phyloP scores from a whole-genome alignment of 768 basidiomycete genomes.

The Coprinopsis strossmayeri region DNA sequence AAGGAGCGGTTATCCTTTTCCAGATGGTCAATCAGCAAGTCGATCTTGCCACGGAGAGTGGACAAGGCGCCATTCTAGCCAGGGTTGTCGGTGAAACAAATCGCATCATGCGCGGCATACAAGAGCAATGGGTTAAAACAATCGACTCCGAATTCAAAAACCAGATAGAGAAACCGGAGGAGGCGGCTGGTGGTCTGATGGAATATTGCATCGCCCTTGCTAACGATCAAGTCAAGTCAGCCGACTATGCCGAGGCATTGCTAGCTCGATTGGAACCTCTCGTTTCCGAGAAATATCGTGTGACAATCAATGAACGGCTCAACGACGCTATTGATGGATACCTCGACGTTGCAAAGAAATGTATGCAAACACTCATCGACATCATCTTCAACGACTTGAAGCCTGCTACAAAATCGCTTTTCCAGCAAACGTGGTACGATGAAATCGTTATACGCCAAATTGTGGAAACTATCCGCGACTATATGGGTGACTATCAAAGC shows the following conservation, averaged over 20 bases:
- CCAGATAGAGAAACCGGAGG: slow-evolving; percentile 83
- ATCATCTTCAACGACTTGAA: slow-evolving; percentile 94
- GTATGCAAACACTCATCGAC: slow-evolving; percentile 89
- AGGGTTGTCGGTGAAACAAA: slow-evolving; percentile 84
- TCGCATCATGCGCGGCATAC: slow-evolving; percentile 83
- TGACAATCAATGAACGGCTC: slow-evolving; percentile 73
- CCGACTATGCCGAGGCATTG: slow-evolving; percentile 87
- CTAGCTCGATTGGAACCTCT: slow-evolving; percentile 82
- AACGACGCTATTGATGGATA: slow-evolving; percentile 98
- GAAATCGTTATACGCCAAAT: slow-evolving; percentile 84
- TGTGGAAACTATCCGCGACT: slow-evolving; percentile 92
- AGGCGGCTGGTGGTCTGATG: slow-evolving; percentile 80
- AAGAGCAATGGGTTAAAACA: slow-evolving; percentile 81
- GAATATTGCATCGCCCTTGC: slow-evolving; percentile 96
- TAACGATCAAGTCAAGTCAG: slow-evolving; percentile 96
- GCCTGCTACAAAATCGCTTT: slow-evolving; percentile 77
- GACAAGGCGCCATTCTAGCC: slow-evolving; percentile 89
- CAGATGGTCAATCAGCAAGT: slow-evolving; percentile 98
- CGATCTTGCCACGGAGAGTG: slow-evolving; percentile 91
- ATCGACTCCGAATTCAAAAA: slow-evolving; percentile 84
- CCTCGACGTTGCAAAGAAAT: slow-evolving; percentile 96
- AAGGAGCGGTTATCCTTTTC: slow-evolving; percentile 93
- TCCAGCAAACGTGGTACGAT: slow-evolving; percentile 88
- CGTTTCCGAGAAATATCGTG: slow-evolving; percentile 88
- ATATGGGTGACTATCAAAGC: slow-evolving; percentile 90